Evolutionary conservation across 2,329 filamentous ascomycete species (phyloP).

Genomic region (Thermothelomyces thermophilus): DNA sequence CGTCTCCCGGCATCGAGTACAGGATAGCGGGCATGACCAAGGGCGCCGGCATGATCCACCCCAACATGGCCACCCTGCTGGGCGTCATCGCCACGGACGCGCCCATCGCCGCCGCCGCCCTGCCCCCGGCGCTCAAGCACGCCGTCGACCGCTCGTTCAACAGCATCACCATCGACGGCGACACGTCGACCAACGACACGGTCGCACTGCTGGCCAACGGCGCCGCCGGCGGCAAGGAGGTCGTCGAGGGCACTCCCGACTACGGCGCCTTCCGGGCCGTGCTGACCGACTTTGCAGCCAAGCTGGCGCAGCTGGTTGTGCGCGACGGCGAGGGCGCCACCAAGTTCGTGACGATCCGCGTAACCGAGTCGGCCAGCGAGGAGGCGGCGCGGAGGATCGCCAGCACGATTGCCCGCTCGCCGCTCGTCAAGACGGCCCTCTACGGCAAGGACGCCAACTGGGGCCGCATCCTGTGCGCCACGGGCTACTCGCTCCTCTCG

Average conservation of each 20-base stretch:
- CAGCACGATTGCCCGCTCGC: conserved; percentile 80
- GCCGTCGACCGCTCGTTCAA: conserved; percentile 87
- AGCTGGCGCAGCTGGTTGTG: conserved; percentile 86
- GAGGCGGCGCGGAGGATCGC: conserved; percentile 72
- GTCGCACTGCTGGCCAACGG: conserved; percentile 93
- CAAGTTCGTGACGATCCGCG: conserved; percentile 92
- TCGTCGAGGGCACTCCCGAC: conserved; percentile 50
- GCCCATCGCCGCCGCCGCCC: conserved; percentile 60
- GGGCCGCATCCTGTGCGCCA: conserved; percentile 93
- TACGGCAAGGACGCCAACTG: conserved; percentile 98
- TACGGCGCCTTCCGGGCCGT: conserved; percentile 64
- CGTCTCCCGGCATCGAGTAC: conserved; percentile 68
- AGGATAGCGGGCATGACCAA: conserved; percentile 92
- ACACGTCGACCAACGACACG: conserved; percentile 96
- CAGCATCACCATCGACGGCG: conserved; percentile 92
- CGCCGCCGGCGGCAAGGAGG: conserved; percentile 66
- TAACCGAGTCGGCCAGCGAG: conserved; percentile 65
- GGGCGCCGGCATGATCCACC: conserved; percentile 97
- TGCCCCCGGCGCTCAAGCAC: conserved; percentile 63
- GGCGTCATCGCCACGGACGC: conserved; percentile 90
- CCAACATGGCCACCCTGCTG: conserved; percentile 95
- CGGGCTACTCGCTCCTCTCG: conserved; percentile 67
- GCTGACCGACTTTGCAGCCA: conserved; percentile 70
- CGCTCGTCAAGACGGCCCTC: conserved; percentile 92
- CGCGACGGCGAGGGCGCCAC: conserved; percentile 96